These are phyloP conservation scores for Metschnikowia vanudenii DNA, from an alignment of 805 yeast genomes.

Conservation along the genomic window DNA sequence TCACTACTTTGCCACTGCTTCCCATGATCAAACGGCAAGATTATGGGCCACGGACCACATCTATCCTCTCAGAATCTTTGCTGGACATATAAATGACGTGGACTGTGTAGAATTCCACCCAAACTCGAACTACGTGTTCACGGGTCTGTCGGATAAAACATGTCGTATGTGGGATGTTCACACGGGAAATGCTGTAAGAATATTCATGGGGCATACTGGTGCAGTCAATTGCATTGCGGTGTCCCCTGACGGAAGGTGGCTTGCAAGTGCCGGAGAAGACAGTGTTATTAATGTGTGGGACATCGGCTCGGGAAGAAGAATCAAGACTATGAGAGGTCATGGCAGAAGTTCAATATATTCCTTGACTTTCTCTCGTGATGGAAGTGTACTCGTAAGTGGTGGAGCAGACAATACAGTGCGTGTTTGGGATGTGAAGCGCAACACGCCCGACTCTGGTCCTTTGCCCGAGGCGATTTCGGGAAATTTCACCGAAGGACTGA, in stretches of 20 bases:
- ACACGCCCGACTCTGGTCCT: constrained; percentile 75
- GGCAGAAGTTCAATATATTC: constrained; percentile 86
- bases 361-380: constrained; percentile 80
- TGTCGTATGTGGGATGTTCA: constrained; percentile 98
- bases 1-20: constrained; percentile 96
- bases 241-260: constrained; percentile 95
- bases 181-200: constrained; percentile 83
- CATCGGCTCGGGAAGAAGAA: constrained; percentile 81
- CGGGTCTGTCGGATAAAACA: constrained; percentile 94
- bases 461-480: constrained; percentile 67
- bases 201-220: constrained; percentile 91
- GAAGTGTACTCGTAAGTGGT: constrained; percentile 83
- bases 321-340: constrained; percentile 93
- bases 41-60: constrained; percentile 98
- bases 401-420: constrained; percentile 92
- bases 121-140: constrained; percentile 87
- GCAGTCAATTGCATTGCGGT: constrained; percentile 83
- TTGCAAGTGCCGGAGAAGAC: constrained; percentile 95
- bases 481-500: constrained; percentile 10
- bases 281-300: constrained; percentile 90
- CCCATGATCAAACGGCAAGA: constrained; percentile 96
- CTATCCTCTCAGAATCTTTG: constrained; percentile 91
- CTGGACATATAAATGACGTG: constrained; percentile 96
- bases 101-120: constrained; percentile 96
- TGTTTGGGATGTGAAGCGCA: constrained; percentile 92